Evolutionary conservation across 1,284 basidiomycete genomes (phyloP), one percentile per base, ranked within the genome.

Genomic region (Sphaerobolus stellatus): DNA sequence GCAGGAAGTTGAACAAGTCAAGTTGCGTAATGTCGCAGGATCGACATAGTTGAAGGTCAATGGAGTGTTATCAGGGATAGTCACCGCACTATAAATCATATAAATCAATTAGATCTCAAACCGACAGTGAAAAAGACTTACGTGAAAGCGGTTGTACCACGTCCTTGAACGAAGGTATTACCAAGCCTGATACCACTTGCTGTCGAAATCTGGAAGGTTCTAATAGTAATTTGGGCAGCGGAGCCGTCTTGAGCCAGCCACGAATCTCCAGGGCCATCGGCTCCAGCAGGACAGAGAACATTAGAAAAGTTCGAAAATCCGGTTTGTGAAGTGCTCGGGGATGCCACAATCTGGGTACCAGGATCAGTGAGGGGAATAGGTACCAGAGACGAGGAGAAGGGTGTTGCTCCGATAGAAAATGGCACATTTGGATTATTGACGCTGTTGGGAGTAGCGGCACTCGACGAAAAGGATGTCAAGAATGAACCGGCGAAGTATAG

Each of bases 401-500:
- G 88, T 1, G 90, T 88, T 24, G 92, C 89, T 29, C 89, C 87
- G 5, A 83, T 68, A 31, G 88, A 90, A 64, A 80, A 84, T 14
- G 88, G 85, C 9, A 90, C 84, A 58, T 85, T 87, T 20, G 87
- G 86, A 64, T 92, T 89, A 64, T 87, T 84, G 51, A 81, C 82
- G 54, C 75, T 76, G 65, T 85, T 88, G 51, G 81, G 64, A 50
- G 73, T 56, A 20, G 73, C 75, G 47, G 74, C 72, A 67, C 82
- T 83, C 55, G 84, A 85, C 50, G 74, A 69, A 69, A 88, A 92
- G 2, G 82, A 74, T 4, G 90, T 87, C 54, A 88, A 66, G 75
- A 98, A 98, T 18, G 87, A 86, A 43, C 96, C 96, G 2, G 89
- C 81, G 64, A 98, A 94, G 66, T 94, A 88, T 49, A 98, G 74